Evolutionary conservation across 257 asterid species (phyloP), one percentile per base, ranked within the genome.

Genomic region (Lithospermum erythrorhizon): DNA sequence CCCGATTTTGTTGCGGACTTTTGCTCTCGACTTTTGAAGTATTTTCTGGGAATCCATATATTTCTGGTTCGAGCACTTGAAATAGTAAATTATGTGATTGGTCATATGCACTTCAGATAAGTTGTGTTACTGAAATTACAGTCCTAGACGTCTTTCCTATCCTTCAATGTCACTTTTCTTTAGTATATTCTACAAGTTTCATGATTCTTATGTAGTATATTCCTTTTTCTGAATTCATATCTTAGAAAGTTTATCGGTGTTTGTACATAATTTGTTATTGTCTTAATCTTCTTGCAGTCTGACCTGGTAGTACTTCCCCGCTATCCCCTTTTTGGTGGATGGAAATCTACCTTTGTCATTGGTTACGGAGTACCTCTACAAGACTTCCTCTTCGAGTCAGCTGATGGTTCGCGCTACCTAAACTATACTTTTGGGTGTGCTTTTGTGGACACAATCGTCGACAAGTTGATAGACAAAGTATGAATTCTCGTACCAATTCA

Each of bases 291-390:
- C 62, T 59, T 78, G 81, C 90, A 88, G 97, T 86, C 99, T 6
- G 99, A 93, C 79, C 72, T 93, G 77, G 72, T 86, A 48, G 84
- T 93, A 59, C 96, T 89, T 73, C 99, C 99, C 37, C 88, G 97
- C 21, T 93, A 93, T 73, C 99, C 99, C 64, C 69, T 93, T 75
- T 83, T 93, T 79, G 99, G 99, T 53, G 99, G 99, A 69, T 93
- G 99, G 99, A 93, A 86, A 85, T 78, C 99, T 65, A 86, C 95
- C 59, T 91, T 88, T 77, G 61, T 84, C 70, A 67, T 91, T 64
- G 98, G 98, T 73, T 91, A 91, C 30, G 98, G 85, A 45, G 84
- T 88, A 68, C 98, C 96, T 19, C 75, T 93, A 51, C 83, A 89
- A 65, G 97, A 93, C 81, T 93, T 82, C 78, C 94, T 93, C 57